These are phyloP conservation scores for Sesbania bispinosa DNA, from an alignment of 306 rosid species.

Conservation along the genomic window DNA sequence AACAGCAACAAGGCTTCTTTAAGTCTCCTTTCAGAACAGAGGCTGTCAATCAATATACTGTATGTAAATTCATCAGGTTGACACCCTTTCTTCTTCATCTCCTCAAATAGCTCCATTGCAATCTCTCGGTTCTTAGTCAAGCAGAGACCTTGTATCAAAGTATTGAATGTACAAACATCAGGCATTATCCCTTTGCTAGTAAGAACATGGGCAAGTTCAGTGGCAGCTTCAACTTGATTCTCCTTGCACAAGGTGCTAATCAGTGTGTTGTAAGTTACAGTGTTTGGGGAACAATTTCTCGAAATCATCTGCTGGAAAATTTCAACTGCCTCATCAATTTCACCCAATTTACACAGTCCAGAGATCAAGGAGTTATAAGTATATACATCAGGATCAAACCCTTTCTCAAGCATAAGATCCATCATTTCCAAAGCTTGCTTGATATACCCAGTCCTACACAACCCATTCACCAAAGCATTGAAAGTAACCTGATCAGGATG, in stretches of 20 bases:
- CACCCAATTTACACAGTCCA: slow-evolving; percentile 70
- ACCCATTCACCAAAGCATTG: slow-evolving; percentile 76
- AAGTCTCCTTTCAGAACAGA: slow-evolving; percentile 58
- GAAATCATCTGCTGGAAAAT: slow-evolving; percentile 69
- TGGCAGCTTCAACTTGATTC: slow-evolving; percentile 73
- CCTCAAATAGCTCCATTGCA: slow-evolving; percentile 78
- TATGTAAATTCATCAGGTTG: slow-evolving; percentile 84
- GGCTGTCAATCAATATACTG: slow-evolving; percentile 63
- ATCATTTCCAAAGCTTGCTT: slow-evolving; percentile 71
- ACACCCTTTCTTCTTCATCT: slow-evolving; percentile 76
- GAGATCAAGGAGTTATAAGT: slow-evolving; percentile 76
- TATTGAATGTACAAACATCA: slow-evolving; percentile 85
- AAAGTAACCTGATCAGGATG: slow-evolving; percentile 64
- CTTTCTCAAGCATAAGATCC: slow-evolving; percentile 77
- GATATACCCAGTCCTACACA: slow-evolving; percentile 62
- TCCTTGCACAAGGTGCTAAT: slow-evolving; percentile 72
- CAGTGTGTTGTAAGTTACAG: slow-evolving; percentile 72
- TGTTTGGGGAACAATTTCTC: slow-evolving; percentile 67
- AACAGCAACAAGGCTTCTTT: slow-evolving; percentile 60
- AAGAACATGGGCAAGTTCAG: slow-evolving; percentile 59
- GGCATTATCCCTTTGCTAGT: slow-evolving; percentile 71
- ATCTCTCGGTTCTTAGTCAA: slow-evolving; percentile 45
- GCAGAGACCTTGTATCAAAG: slow-evolving; percentile 81
- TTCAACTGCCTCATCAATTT: slow-evolving; percentile 70
- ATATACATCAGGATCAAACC: slow-evolving; percentile 72